Base-by-base conservation (phyloP, 495 filamentous ascomycete species). In the Monascus purpureus region DNA sequence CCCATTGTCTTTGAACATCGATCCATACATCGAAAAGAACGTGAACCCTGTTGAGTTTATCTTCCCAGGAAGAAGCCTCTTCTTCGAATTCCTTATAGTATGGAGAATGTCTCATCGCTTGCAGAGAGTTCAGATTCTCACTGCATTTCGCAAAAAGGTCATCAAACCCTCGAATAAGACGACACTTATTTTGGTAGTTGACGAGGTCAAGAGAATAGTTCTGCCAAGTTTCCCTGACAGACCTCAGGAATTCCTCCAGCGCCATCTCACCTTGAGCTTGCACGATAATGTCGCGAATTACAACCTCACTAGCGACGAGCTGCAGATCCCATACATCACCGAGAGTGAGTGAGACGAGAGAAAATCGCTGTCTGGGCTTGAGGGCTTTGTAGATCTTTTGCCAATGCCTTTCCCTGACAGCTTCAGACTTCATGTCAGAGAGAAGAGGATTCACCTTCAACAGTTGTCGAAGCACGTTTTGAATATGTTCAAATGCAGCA, bases 61-160 rank as follows among this genome's bases (percentile, higher is more conserved):
- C 90, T 57, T 99, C 90, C 92, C 92, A 99, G 2, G 75, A 70
- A 2, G 85, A 79, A 13, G 90, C 90, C 39, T 96, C 92, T 43
- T 96, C 90, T 49, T 96, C 90, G 42, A 99, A 99, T 43, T 94
- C 87, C 51, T 93, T 94, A 60, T 92, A 96, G 52, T 96, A 99
- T 0, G 90, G 90, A 4, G 90, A 99, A 52, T 99, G 88, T 50
- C 82, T 77, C 90, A 99, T 99, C 13, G 90, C 92, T 58, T 96
- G 92, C 29, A 99, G 59, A 7, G 90, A 96, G 57, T 93, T 95
- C 24, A 96, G 57, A 47, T 99, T 92, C 51, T 99, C 90, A 47
- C 87, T 94, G 53, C 90, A 99, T 49, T 95, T 96, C 18, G 88
- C 83, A 45, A 99, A 96, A 9, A 99, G 72, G 39, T 99, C 90